A percentile compares a stretch with the other conserved stretches of the same genome.
Conservation (phyloP, 371 early-diverging fungal genomes). For the Actinomortierella ambigua region DNA sequence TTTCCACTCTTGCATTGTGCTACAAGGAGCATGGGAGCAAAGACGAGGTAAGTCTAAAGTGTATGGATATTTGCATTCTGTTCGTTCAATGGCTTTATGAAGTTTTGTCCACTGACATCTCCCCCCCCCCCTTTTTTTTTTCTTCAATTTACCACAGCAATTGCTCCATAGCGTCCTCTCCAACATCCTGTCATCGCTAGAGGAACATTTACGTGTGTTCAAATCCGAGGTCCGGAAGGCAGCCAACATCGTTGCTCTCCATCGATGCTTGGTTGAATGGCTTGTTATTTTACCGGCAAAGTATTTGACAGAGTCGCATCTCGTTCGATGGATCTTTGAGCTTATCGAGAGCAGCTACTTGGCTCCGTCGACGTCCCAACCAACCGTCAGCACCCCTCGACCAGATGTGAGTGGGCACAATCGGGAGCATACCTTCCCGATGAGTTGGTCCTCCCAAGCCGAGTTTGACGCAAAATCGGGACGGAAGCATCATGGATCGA, state of each 20-base stretch:
- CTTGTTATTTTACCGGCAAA: slow-evolving; percentile 69
- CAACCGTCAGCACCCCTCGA: slow-evolving; percentile 1
- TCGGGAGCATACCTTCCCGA: slow-evolving; percentile 9
- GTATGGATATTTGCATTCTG: not conserved
- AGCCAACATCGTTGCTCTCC: slow-evolving; percentile 65
- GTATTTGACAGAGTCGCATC: slow-evolving; percentile 65
- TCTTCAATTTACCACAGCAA: slow-evolving; percentile 33
- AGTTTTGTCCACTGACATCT: no score
- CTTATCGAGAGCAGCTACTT: slow-evolving; percentile 62
- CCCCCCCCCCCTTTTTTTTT: slow-evolving; percentile 6
- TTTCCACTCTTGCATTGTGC: slow-evolving; percentile 69
- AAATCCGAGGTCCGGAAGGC: slow-evolving; percentile 43
- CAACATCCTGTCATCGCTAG: slow-evolving; percentile 69
- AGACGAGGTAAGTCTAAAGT: slow-evolving; percentile 65
- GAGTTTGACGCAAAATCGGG: slow-evolving; percentile 16
- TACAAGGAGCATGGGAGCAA: slow-evolving; percentile 58
- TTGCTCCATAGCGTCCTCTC: slow-evolving; percentile 69
- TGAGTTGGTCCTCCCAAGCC: not conserved
- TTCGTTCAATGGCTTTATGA: no score
- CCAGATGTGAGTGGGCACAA: slow-evolving; percentile 34
- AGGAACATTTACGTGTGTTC: slow-evolving; percentile 68
- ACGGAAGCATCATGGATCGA: slow-evolving; percentile 9
- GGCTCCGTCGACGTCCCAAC: not conserved
- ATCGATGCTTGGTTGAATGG: slow-evolving; percentile 80
- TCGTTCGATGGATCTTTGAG: slow-evolving; percentile 74